Evolutionary conservation across 176 grass and related monocot genomes (phyloP).

Genomic region (Chrysopogon serrulatus): DNA sequence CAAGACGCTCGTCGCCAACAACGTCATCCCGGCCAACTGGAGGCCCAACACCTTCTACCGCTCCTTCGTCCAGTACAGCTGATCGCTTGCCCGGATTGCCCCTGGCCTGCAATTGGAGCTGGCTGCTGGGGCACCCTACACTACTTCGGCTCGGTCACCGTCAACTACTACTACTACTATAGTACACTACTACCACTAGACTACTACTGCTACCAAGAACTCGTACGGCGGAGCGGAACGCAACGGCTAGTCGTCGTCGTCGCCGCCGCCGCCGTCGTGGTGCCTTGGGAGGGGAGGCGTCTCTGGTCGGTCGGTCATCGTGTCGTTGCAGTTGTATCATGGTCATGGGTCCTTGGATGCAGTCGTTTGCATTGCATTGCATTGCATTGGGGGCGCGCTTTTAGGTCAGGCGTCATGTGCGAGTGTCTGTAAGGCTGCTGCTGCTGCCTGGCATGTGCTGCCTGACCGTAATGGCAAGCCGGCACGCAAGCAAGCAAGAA

Average conservation of each 20-base stretch:
- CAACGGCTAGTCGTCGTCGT: background rate
- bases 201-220: background rate
- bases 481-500: background rate
- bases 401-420: constrained; percentile 26
- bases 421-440: background rate
- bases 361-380: background rate
- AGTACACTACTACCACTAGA: background rate
- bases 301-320: background rate
- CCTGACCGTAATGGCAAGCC: background rate
- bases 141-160: background rate
- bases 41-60: constrained; percentile 67
- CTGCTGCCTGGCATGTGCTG: constrained; percentile 3
- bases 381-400: background rate
- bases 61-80: constrained; percentile 85
- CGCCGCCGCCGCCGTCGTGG: too few species aligned
- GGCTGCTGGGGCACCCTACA: too few species aligned
- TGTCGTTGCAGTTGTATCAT: constrained; percentile 12
- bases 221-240: background rate
- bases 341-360: background rate
- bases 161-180: background rate
- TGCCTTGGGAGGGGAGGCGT: background rate
- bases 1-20: constrained; percentile 52
- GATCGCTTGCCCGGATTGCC: background rate
- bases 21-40: constrained; percentile 81
- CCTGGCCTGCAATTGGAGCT: background rate